phyloP scores from a whole-genome alignment of 1,284 basidiomycete species.

The Cryptococcus sp. region DNA sequence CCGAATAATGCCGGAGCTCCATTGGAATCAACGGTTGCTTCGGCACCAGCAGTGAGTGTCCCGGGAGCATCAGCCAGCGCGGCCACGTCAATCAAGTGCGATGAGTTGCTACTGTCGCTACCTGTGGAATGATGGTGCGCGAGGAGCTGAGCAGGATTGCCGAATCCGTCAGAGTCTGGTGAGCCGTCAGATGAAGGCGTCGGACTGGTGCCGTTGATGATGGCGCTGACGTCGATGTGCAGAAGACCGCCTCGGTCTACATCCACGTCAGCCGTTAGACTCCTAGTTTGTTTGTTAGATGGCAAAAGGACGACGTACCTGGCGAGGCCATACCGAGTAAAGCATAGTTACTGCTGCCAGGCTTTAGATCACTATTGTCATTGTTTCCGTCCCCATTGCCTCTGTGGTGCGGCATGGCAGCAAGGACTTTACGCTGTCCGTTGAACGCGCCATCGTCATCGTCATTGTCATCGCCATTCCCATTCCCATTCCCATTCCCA shows the following conservation, averaged over 20 bases:
- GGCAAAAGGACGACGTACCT: constrained; percentile 4
- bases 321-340: constrained; percentile 16
- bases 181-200: not conserved
- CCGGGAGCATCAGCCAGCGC: no score
- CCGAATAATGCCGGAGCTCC: not conserved
- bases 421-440: constrained; percentile 12
- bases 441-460: constrained; percentile 10
- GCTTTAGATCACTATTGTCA: not conserved
- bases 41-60: no score
- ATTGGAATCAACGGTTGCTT: no score
- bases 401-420: constrained; percentile 10
- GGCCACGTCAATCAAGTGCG: not conserved
- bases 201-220: not conserved
- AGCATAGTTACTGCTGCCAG: constrained; percentile 10
- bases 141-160: constrained; percentile 6
- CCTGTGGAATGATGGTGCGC: not conserved
- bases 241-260: constrained; percentile 10
- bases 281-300: not conserved
- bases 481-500: not conserved
- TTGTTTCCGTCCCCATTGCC: not conserved
- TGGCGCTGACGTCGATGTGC: constrained; percentile 6
- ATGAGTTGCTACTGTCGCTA: not conserved
- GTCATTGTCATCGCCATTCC: not conserved
- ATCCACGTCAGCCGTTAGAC: no score
- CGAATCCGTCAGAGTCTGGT: not conserved